Percentiles rank a stretch among this genome's conserved stretches.
Conservation (phyloP, 345 rosid species). For the Salix arbutifolia region DNA sequence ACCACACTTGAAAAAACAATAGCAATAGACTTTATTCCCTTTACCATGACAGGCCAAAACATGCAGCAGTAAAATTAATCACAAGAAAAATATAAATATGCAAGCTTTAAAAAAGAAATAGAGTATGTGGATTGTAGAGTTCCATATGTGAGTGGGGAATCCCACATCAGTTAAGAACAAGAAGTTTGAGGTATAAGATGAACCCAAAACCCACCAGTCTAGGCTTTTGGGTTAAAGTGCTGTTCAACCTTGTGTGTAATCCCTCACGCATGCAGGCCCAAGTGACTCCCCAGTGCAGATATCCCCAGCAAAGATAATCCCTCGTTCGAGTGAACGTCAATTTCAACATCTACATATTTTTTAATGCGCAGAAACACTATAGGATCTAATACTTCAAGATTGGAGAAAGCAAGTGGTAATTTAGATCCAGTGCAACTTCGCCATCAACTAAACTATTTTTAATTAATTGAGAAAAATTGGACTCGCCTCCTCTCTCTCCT, state of each 20-base stretch:
- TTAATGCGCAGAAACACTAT: not conserved
- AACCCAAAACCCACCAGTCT: no score
- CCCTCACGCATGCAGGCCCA: no score
- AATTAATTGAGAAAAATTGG: not conserved
- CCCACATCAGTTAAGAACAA: no score
- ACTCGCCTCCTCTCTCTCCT: not conserved
- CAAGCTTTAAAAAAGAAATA: conserved; percentile 16
- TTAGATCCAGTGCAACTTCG: not conserved
- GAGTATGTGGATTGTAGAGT: not conserved
- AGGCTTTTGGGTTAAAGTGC: no score
- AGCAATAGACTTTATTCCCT: conserved; percentile 13
- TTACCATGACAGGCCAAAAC: not conserved
- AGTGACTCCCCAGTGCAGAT: no score
- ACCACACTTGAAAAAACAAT: conserved; percentile 67
- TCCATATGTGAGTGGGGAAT: no score
- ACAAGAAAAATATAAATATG: conserved; percentile 1
- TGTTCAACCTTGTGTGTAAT: no score
- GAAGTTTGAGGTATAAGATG: no score
- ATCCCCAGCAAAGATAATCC: conserved; percentile 16
- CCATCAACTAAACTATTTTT: not conserved
- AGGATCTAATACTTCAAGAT: not conserved
- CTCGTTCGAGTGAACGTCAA: conserved; percentile 43
- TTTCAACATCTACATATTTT: conserved; percentile 53
- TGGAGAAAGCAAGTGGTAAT: not conserved
- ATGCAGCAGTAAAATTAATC: conserved; percentile 8